Evolutionary conservation across 441 rosid genomes (phyloP), one percentile per base, ranked within the genome.

Genomic region (Pelargonium citronellum): DNA sequence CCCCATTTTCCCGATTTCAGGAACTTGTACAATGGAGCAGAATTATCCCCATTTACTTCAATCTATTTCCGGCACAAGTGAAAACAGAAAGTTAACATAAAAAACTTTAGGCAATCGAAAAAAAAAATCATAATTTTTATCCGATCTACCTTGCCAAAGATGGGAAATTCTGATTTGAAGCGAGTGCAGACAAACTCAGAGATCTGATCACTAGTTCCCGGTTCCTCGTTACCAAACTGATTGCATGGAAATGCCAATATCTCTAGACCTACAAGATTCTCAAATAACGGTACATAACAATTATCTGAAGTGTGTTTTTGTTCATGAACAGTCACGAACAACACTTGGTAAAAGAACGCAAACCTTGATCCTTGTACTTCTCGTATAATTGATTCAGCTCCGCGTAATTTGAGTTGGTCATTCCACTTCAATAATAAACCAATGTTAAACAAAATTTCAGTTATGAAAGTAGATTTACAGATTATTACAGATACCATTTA

Each of bases 161-260:
- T 79, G 46, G 95, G 89, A 74, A 91, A 91, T 70, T 91, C 97
- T 53, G 95, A 86, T 75, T 86, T 91, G 75, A 93, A 93, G 49
- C 82, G 86, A 69, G 87, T 83, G 83, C 97, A 93, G 13, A 89
- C 96, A 74, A 86, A 89, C 51, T 87, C 88, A 1, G 77, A 49
- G 46, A 89, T 91, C 81, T 93, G 82, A 41, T 82, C 80, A 74
- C 75, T 88, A 58, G 79, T 88, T 79, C 95, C 97, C 0, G 97
- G 95, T 80, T 93, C 98, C 86, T 93, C 90, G 1, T 84, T 85
- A 1, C 91, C 97, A 80, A 93, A 93, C 75, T 93, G 97, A 82
- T 93, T 93, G 84, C 97, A 91, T 1, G 97, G 98, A 78, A 93
- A 93, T 71, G 91, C 97, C 75, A 89, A 71, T 74, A 93, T 86